phyloP scores from a whole-genome alignment of 1,284 basidiomycete genomes.

The Ceratobasidium papillatum region DNA sequence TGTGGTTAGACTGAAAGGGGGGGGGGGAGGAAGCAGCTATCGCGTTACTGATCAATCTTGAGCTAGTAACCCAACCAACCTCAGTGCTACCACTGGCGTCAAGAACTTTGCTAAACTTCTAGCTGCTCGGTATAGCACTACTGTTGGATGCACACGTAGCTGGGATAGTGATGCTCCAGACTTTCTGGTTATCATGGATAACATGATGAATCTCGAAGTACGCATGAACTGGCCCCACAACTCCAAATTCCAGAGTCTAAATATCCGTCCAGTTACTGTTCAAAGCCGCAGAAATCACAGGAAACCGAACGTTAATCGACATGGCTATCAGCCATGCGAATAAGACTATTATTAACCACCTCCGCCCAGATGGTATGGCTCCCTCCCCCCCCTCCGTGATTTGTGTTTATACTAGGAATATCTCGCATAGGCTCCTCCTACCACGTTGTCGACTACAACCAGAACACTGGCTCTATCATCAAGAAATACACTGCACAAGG shows the following conservation, averaged over 20 bases:
- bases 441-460: slow-evolving; percentile 74
- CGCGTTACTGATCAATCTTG: not conserved
- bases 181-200: slow-evolving; percentile 72
- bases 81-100: slow-evolving; percentile 54
- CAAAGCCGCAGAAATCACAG: slow-evolving; percentile 62
- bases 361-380: slow-evolving; percentile 65
- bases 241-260: not conserved
- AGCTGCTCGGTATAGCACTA: slow-evolving; percentile 55
- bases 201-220: slow-evolving; percentile 77
- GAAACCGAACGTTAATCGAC: slow-evolving; percentile 62
- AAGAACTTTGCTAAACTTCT: slow-evolving; percentile 55
- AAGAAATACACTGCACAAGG: slow-evolving; percentile 67
- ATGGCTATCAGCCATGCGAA: slow-evolving; percentile 72
- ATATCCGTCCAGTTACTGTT: slow-evolving; percentile 58
- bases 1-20: not conserved
- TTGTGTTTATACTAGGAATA: not conserved
- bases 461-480: slow-evolving; percentile 67
- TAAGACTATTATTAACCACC: slow-evolving; percentile 70
- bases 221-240: not conserved
- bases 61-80: slow-evolving; percentile 54
- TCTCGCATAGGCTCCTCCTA: slow-evolving; percentile 61
- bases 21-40: not conserved
- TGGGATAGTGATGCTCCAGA: slow-evolving; percentile 62
- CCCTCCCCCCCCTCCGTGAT: not conserved
- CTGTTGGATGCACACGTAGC: slow-evolving; percentile 59